Evolutionary conservation across 2,329 filamentous ascomycete species (phyloP), one percentile per base, ranked within the genome.

Genomic region (Graphilbum fragrans): DNA sequence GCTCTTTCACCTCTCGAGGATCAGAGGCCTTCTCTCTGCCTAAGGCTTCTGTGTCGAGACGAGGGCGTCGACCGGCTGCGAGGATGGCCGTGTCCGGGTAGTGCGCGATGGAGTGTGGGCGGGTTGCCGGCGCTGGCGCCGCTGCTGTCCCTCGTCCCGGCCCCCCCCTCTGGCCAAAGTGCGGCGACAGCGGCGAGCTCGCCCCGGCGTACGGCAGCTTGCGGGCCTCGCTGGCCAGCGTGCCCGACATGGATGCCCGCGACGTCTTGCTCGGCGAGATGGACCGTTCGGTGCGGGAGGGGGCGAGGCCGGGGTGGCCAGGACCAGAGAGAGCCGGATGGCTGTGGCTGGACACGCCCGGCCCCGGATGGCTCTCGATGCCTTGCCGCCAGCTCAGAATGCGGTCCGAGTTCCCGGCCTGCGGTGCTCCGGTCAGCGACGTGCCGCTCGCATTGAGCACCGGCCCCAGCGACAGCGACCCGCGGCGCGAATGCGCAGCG

Each of bases 361-460:
- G 35, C 5, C 6, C 29, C 29, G 29, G n/a, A n/a, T 31, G 29
- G 29, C 51, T 59, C 36, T 74, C 70, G 12, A 78, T 65, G 18
- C 69, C 70, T 42, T 93, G 86, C 4, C 88, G 77, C 90, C 90
- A 98, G 38, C 77, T 83, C 49, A 93, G 71, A 49, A 95, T 95
- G 16, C 85, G 75, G 48, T 96, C 90, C 1, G 80, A 67, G 41
- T 53, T 61, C 12, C 54, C 63, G 18, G 59, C 45, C 36, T 62
- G 37, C 22, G n/a, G 16, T 10, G 32, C 16, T 20, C 19, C 12
- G 2, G 35, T 11, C 16, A 16, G 11, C 16, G 19, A 23, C 19
- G 14, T 33, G 21, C 8, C 32, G 32, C 32, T 34, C 8, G 27
- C 22, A 4, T 22, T 52, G n/a, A 16, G 29, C 14, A 31, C 29